phyloP scores from a whole-genome alignment of 164 flowering plant species.

The Paratinospora sagittata region DNA sequence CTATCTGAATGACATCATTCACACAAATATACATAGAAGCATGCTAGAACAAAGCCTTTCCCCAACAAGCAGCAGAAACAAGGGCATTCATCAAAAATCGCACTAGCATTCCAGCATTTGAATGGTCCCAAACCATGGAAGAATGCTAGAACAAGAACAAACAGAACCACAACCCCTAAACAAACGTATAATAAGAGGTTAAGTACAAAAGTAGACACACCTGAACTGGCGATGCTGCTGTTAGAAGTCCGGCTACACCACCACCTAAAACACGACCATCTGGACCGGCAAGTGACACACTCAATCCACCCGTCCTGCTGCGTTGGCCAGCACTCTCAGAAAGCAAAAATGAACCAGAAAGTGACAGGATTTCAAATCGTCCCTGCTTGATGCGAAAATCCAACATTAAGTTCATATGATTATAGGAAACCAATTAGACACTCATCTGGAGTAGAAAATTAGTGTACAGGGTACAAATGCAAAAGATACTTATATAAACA shows the following conservation, averaged over 20 bases:
- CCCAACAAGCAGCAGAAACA: no score
- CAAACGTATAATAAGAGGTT: neutral
- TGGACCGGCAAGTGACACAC: conserved; percentile 74
- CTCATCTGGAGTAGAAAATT: no score
- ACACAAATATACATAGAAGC: neutral
- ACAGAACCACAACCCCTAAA: neutral
- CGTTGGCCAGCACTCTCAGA: conserved; percentile 68
- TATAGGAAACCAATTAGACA: no score
- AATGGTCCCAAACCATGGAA: neutral
- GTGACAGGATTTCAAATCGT: conserved; percentile 74
- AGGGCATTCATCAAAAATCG: neutral
- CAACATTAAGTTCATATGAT: no score
- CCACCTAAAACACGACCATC: conserved; percentile 95
- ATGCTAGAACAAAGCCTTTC: no score
- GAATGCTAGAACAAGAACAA: neutral
- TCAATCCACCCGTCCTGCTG: conserved; percentile 82
- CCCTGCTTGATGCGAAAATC: conserved; percentile 48
- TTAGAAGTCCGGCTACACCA: conserved; percentile 78
- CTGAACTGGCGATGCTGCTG: conserved; percentile 89
- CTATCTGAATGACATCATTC: neutral
- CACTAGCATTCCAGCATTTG: neutral
- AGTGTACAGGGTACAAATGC: no score
- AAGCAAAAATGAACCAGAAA: conserved; percentile 77
- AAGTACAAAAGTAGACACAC: conserved; percentile 24
- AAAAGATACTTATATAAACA: no score